phyloP scores from a whole-genome alignment of 1,284 basidiomycete species.

The Cutaneotrichosporon dermatis region DNA sequence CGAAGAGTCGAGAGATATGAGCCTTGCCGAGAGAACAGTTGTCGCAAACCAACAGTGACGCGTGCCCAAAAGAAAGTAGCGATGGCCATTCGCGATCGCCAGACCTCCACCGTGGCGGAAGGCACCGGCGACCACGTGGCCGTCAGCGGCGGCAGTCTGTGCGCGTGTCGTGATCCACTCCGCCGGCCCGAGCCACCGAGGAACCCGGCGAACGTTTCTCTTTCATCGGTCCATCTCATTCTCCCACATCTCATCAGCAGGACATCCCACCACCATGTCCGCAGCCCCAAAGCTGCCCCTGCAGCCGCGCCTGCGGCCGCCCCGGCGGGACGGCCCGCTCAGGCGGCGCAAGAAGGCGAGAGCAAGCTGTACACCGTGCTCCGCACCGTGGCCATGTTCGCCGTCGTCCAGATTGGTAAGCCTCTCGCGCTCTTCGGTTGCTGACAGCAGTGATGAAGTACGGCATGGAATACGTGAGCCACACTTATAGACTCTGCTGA shows the following conservation, averaged over 20 bases:
- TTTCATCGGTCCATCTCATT: too few species aligned
- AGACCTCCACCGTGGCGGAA: too few species aligned
- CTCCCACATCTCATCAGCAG: too few species aligned
- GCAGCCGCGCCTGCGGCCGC: too few species aligned
- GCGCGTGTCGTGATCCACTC: too few species aligned
- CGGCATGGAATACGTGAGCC: constrained; percentile 39
- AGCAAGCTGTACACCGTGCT: constrained; percentile 21
- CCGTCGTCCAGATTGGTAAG: constrained; percentile 38
- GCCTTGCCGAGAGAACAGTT: background rate
- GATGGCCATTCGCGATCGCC: too few species aligned
- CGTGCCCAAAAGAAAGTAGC: background rate
- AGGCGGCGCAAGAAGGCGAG: constrained; percentile 11
- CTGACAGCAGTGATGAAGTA: constrained; percentile 35
- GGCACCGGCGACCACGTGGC: too few species aligned
- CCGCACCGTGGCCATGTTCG: constrained; percentile 30
- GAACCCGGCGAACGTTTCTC: too few species aligned
- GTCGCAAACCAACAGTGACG: background rate
- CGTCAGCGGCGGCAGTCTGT: too few species aligned
- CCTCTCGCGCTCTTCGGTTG: background rate
- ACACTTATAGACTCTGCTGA: background rate
- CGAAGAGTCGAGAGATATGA: background rate
- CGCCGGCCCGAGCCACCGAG: too few species aligned
- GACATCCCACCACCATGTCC: background rate
- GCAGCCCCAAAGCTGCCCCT: too few species aligned
- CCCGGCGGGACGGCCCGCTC: constrained; percentile 1